These are phyloP conservation scores for Orbilia quercus DNA, from an alignment of 2,329 filamentous ascomycete species.

Conservation along the genomic window DNA sequence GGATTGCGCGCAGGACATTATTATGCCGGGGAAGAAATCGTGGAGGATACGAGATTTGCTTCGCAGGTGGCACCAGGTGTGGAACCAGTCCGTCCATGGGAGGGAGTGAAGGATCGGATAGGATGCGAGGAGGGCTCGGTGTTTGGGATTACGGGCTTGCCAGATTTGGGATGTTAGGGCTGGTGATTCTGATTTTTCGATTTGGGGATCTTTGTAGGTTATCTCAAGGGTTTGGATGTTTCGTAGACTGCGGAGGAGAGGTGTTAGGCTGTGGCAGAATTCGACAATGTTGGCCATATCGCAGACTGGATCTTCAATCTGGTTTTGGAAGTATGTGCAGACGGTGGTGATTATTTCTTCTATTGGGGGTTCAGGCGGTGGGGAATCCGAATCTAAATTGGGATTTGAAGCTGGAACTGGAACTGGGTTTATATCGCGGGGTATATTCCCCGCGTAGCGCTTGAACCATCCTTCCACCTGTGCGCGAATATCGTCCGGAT, in stretches of 20 bases:
- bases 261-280: constrained; percentile 2
- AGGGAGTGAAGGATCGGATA: neutral
- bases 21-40: neutral
- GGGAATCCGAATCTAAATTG: too few species aligned
- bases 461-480: neutral
- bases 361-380: too few species aligned
- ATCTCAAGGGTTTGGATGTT: constrained; percentile 10
- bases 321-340: too few species aligned
- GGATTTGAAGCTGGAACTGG: too few species aligned
- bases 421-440: too few species aligned
- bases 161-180: neutral
- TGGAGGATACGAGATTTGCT: neutral
- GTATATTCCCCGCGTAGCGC: neutral
- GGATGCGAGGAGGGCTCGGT: neutral
- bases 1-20: constrained; percentile 6
- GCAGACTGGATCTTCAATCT: too few species aligned
- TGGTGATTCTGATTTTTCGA: neutral
- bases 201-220: constrained; percentile 1
- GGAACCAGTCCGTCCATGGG: constrained; percentile 22
- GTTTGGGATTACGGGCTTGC: neutral
- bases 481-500: neutral
- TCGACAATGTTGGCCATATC: neutral
- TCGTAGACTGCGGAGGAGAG: constrained; percentile 1
- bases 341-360: neutral
- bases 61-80: neutral